phyloP scores from a whole-genome alignment of 2,329 filamentous ascomycete species.

The Tricladium varicosporioides region DNA sequence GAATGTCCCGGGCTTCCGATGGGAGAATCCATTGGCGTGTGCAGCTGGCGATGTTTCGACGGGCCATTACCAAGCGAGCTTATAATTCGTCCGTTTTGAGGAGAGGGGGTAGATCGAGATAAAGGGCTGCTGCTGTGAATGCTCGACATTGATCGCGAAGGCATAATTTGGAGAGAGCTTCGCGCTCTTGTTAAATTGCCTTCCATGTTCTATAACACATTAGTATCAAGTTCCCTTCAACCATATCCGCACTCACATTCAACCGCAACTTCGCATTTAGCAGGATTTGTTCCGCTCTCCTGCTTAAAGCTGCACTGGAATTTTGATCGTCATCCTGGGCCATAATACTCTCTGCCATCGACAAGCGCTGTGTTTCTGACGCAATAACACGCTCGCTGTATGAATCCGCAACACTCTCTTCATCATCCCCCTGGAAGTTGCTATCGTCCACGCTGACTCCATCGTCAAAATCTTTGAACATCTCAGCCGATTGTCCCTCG shows the following conservation, averaged over 20 bases:
- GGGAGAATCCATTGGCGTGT: conserved; percentile 23
- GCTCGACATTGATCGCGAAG: conserved; percentile 47
- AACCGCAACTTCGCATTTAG: conserved; percentile 88
- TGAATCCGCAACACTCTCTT: conserved; percentile 56
- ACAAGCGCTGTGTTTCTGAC: conserved; percentile 27
- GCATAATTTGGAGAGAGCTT: conserved; percentile 57
- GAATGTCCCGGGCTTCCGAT: conserved; percentile 48
- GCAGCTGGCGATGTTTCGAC: conserved; percentile 26
- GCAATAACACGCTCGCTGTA: conserved; percentile 33
- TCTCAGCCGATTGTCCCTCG: conserved; percentile 42
- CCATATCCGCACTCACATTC: conserved; percentile 59
- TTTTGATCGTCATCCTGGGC: conserved; percentile 57
- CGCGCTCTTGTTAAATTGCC: conserved; percentile 81
- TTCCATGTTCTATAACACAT: conserved; percentile 74
- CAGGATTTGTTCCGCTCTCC: conserved; percentile 83
- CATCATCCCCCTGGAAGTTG: conserved; percentile 65
- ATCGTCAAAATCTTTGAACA: conserved; percentile 63
- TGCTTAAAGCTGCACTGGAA: conserved; percentile 74
- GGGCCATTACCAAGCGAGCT: conserved; percentile 21
- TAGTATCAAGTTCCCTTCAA: not conserved
- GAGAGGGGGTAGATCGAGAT: conserved; percentile 33
- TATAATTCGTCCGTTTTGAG: conserved; percentile 19
- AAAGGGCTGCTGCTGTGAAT: conserved; percentile 39
- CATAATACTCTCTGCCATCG: conserved; percentile 30
- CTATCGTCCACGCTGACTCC: conserved; percentile 60